Conservation (phyloP, 176 grass and related monocot species). For the Chrysopogon serrulatus region DNA sequence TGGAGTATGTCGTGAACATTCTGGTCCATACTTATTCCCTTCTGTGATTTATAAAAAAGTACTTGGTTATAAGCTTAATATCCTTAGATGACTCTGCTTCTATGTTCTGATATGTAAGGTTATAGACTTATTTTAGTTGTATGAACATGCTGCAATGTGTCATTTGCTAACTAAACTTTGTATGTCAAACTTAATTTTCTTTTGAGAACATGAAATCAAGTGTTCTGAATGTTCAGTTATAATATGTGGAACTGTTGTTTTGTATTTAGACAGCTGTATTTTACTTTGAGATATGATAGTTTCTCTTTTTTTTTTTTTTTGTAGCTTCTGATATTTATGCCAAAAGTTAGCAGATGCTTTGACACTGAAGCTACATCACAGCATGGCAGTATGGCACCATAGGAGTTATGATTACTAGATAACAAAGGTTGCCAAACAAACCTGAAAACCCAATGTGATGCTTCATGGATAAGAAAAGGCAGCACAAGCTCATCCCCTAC, state of each 20-base stretch:
- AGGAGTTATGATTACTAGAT: background rate
- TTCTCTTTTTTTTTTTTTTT: background rate
- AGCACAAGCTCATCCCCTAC: no score
- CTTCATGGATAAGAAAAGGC: background rate
- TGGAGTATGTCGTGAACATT: background rate
- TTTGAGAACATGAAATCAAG: background rate
- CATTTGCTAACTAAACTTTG: background rate
- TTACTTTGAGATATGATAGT: background rate
- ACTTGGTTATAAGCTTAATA: background rate
- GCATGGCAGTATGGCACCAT: background rate
- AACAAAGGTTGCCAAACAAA: background rate
- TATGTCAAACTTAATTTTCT: background rate
- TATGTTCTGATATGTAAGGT: background rate
- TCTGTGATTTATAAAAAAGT: background rate
- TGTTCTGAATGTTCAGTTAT: background rate
- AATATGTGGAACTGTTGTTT: background rate
- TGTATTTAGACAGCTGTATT: background rate
- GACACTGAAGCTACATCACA: background rate
- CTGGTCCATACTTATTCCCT: background rate
- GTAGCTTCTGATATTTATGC: background rate
- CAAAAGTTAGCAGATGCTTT: background rate
- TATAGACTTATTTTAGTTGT: background rate
- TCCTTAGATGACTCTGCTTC: background rate
- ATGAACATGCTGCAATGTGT: background rate
- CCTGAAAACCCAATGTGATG: background rate